Base-by-base conservation (phyloP, 306 rosid species). In the Lathyrus sativus region DNA sequence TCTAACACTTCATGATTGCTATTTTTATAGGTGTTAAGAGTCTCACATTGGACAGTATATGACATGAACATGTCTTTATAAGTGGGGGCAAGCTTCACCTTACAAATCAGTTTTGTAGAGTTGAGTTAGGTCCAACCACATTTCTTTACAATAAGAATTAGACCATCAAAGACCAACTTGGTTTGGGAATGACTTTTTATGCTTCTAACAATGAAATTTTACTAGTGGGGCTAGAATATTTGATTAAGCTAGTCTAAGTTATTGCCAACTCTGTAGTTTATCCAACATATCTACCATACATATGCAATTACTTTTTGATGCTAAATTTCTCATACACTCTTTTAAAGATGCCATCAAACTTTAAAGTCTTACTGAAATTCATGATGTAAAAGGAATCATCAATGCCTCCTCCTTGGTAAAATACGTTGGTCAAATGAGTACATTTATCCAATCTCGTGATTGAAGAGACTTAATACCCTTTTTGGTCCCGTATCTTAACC, bases 101-200 rank as follows among this genome's bases (percentile, higher is more conserved):
- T n/a, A n/a, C n/a, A n/a, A n/a, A n/a, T n/a, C n/a, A n/a, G n/a
- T n/a, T n/a, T n/a, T n/a, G n/a, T n/a, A n/a, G n/a, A n/a, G n/a
- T n/a, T n/a, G n/a, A n/a, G n/a, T n/a, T n/a, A n/a, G n/a, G n/a
- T n/a, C n/a, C n/a, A n/a, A n/a, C n/a, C n/a, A n/a, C n/a, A n/a
- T n/a, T n/a, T n/a, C n/a, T n/a, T n/a, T n/a, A n/a, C n/a, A n/a
- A n/a, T n/a, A n/a, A n/a, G 26, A 62, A 35, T 61, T 61, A 33
- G 35, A 15, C 46, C 26, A 19, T 44, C 62, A 56, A 70, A 70
- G 61, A 70, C 66, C 71, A 70, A 44, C 61, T 62, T 22, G 58
- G 41, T 58, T 44, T 39, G 41, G 15, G 41, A 65, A 57, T 65
- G 69, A 3, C 26, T 56, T 58, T 48, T 48, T 46, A 22, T 17